Base-by-base conservation (phyloP, 495 filamentous ascomycete species). In the Tuber microsphaerosporum region DNA sequence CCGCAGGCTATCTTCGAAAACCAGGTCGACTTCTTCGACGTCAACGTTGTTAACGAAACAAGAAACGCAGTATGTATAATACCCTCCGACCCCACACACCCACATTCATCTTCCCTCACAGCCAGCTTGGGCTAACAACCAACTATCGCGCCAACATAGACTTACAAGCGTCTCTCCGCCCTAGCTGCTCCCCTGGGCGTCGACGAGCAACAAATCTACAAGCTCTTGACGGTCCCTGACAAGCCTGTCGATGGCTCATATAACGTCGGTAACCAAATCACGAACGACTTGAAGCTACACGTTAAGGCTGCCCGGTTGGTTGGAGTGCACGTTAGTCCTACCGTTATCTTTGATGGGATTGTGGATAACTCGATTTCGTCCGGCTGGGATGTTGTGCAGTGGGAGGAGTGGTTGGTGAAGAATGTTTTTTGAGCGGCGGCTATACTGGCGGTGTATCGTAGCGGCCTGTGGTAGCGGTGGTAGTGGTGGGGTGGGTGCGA, bases 241-340 rank as follows among this genome's bases (percentile, higher is more conserved):
- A 88, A 89, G 84, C 86, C 89, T 1, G 88, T 81, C 7, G 85
- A 85, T 79, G 92, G 90, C 0, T 84, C 86, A 69, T 81, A 91
- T 83, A 97, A 97, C 81, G 83, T 79, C 31, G 94, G 94, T 4
- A 97, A 97, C 83, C 85, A 85, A 72, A 86, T 87, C 74, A 97
- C 94, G 74, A 87, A 92, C 83, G 94, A 97, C 81, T 83, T 97
- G 70, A 99, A 97, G 85, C 82, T 91, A 68, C 85, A 94, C 82
- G 88, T 96, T 70, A 96, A 94, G 86, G 91, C 90, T 82, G 91
- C 91, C 76, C 86, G 94, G 74, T 83, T 93, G 78, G 85, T 90
- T 10, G 92, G 94, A 8, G 89, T 96, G 45, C 94, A 97, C 86
- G 93, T 97, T 42, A 93, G 91, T 42, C 94, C 94, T 34, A 97